Base-by-base conservation (phyloP, 306 rosid species). In the Vicia faba region DNA sequence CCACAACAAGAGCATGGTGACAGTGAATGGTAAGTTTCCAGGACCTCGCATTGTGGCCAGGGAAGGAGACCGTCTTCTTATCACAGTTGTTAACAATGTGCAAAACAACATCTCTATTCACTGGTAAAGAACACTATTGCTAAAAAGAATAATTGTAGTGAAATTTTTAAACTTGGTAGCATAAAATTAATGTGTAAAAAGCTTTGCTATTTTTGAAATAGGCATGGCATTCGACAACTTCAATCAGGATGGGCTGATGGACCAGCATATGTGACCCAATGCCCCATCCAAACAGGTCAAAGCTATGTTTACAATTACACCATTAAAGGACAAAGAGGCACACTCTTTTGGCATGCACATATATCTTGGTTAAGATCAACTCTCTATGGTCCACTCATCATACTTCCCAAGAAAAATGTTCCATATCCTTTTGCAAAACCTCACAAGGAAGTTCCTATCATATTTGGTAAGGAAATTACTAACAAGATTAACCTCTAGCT, bases 271-370 rank as follows among this genome's bases (percentile, higher is more conserved):
- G 84, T 86, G 68, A 61, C 67, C 0, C 67, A 61, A 61, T 61
- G 67, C 33, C 67, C 67, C 0, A 61, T 61, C 2, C 67, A 81
- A 76, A 83, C 53, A 4, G 87, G 91, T 6, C 83, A 84, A 39
- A 83, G 74, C 48, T 89, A 83, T 83, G 88, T 86, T 3, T 89
- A 89, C 80, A 86, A 89, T 78, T 89, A 66, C 84, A 86, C 92
- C 7, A 66, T 86, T 7, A 57, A 15, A 4, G 92, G 87, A 0
- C 96, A 89, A 35, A 81, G 96, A 71, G 96, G 96, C n/a, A 89
- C 92, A 62, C 87, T 89, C 16, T 87, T 44, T 11, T 86, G 85
- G 87, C 93, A 86, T 61, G 67, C 67, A 0, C 67, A 61, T 1
- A 61, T 61, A 18, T 61, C 67, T 39, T 61, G 67, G 67, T 69